phyloP scores from a whole-genome alignment of 345 rosid species.

The Arabidopsis thaliana region TAIR10.1 NC_003071.7:17825001-17825500 shows the following conservation, averaged over 20 bases:
- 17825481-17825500: background rate
- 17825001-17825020: slow-evolving; percentile 34
- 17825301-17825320: background rate
- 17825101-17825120: slow-evolving; percentile 3
- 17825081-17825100: background rate
- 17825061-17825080: background rate
- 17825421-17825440: background rate
- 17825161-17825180: slow-evolving; percentile 11
- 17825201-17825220: background rate
- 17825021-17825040: background rate
- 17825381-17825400: background rate
- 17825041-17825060: background rate
- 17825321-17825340: background rate
- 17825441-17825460: background rate
- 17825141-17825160: background rate
- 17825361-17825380: background rate
- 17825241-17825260: background rate
- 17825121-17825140: slow-evolving; percentile 19
- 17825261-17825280: background rate
- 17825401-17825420: background rate
- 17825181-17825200: background rate
- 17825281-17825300: background rate
- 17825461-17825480: slow-evolving; percentile 1
- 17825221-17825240: background rate
- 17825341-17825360: background rate